Evolutionary conservation across 2,329 filamentous ascomycete species (phyloP).

Genomic region (Scleromitrula shiraiana): DNA sequence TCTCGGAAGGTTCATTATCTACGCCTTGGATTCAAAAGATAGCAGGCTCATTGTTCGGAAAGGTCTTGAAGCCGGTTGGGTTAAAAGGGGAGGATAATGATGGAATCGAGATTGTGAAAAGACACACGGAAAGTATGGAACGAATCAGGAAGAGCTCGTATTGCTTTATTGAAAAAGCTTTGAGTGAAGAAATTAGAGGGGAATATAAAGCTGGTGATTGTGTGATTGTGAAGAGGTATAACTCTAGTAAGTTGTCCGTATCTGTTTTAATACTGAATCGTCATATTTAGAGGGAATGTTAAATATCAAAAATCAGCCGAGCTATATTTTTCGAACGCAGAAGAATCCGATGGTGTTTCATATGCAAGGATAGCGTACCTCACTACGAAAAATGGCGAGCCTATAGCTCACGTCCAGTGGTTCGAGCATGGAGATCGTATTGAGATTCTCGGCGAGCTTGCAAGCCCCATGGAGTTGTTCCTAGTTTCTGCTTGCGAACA

Average conservation of each 20-base stretch:
- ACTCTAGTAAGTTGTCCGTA: not conserved
- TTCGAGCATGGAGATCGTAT: constrained; percentile 15
- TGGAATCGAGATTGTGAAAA: too few relatives aligned
- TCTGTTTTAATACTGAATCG: not conserved
- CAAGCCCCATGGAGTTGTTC: constrained; percentile 16
- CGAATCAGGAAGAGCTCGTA: not conserved
- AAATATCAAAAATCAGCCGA: too few relatives aligned
- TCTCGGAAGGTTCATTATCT: too few relatives aligned
- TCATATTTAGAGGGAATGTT: not conserved
- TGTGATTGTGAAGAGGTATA: not conserved
- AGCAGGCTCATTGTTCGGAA: not conserved
- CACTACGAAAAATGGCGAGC: not conserved
- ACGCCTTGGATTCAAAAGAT: not conserved
- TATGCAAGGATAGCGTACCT: too few relatives aligned
- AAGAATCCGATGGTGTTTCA: too few relatives aligned
- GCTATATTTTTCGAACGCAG: too few relatives aligned
- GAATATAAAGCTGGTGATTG: not conserved
- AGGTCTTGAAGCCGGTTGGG: not conserved
- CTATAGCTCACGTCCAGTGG: constrained; percentile 14
- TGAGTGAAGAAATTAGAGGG: not conserved
- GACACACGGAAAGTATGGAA: not conserved
- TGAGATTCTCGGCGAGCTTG: constrained; percentile 10
- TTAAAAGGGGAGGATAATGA: not conserved
- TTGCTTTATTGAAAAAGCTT: not conserved
- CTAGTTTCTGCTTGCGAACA: constrained; percentile 11